Percentiles rank a stretch among this genome's conserved stretches.
phyloP scores from a whole-genome alignment of 1,284 basidiomycete species.

The Cutaneotrichosporon sp. region DNA sequence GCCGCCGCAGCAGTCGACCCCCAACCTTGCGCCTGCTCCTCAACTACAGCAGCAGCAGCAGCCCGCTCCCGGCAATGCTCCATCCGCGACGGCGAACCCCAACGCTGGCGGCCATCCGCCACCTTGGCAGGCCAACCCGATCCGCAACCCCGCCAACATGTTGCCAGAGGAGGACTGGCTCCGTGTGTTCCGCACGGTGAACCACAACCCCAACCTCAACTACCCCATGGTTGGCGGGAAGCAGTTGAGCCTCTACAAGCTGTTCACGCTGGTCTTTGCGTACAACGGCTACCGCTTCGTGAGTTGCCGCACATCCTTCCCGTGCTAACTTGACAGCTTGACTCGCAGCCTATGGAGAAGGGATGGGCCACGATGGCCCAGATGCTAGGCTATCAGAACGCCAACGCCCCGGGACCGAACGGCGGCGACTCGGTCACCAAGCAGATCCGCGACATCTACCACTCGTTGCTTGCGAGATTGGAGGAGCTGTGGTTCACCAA shows the following conservation, averaged over 20 bases:
- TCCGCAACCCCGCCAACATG: slow-evolving; percentile 11
- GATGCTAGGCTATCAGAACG: slow-evolving; percentile 15
- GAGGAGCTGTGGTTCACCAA: slow-evolving; percentile 23
- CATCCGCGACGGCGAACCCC: background rate
- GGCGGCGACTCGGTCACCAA: slow-evolving; percentile 15
- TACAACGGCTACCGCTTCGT: slow-evolving; percentile 25
- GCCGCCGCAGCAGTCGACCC: slow-evolving; percentile 18
- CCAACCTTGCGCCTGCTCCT: slow-evolving; percentile 4
- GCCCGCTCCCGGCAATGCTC: background rate
- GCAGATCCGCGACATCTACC: slow-evolving; percentile 23
- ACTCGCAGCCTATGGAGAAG: slow-evolving; percentile 21
- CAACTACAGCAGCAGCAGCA: slow-evolving; percentile 11
- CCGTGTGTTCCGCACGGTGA: slow-evolving; percentile 15
- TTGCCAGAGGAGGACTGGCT: slow-evolving; percentile 18
- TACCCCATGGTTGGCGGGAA: slow-evolving; percentile 24
- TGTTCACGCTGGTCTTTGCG: slow-evolving; percentile 21
- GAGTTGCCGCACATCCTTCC: background rate
- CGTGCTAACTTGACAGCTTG: slow-evolving; percentile 13
- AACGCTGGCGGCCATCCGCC: background rate
- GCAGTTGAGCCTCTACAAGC: slow-evolving; percentile 21
- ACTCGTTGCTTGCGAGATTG: slow-evolving; percentile 13
- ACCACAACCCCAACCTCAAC: slow-evolving; percentile 17
- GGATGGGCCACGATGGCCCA: slow-evolving; percentile 18
- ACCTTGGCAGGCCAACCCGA: slow-evolving; percentile 3
- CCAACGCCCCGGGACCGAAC: slow-evolving; percentile 8